Conservation (phyloP, 352 stramenopile genomes). For the Proteromonas lacertae region DNA sequence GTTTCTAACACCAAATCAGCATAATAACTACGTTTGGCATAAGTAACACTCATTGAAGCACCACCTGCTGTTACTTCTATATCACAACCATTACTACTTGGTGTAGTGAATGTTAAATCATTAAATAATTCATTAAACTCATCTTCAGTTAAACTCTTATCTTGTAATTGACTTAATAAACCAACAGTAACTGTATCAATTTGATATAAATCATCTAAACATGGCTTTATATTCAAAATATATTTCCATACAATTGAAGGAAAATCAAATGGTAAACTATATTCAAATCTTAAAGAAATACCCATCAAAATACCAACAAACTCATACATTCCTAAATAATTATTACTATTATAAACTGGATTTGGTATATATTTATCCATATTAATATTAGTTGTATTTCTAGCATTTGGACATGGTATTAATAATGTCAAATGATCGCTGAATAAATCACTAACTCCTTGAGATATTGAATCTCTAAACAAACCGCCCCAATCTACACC, state of each 20-base stretch:
- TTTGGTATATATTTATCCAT: constrained; percentile 17
- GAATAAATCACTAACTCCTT: constrained; percentile 23
- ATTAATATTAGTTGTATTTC: constrained; percentile 9
- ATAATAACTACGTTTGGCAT: constrained; percentile 11
- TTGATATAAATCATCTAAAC: constrained; percentile 6
- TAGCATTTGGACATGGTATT: constrained; percentile 14
- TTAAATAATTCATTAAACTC: no score
- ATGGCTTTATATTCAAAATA: constrained; percentile 6
- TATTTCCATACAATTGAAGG: constrained; percentile 14
- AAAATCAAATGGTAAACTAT: constrained; percentile 14
- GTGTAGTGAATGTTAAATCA: constrained; percentile 11
- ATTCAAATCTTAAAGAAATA: constrained; percentile 11
- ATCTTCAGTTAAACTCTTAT: no score
- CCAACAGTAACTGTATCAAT: constrained; percentile 10
- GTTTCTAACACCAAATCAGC: constrained; percentile 12
- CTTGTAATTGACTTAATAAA: constrained; percentile 10
- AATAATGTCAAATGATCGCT: constrained; percentile 8
- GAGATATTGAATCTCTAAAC: constrained; percentile 19
- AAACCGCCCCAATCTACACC: constrained; percentile 21
- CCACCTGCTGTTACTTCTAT: constrained; percentile 16
- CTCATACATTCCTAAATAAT: constrained; percentile 13
- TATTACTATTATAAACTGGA: constrained; percentile 7
- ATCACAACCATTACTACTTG: no score
- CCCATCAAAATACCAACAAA: constrained; percentile 18
- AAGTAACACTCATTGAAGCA: constrained; percentile 11